These are phyloP conservation scores for Trichoderma breve DNA, from an alignment of 2,329 filamentous ascomycete species.

Conservation along the genomic window DNA sequence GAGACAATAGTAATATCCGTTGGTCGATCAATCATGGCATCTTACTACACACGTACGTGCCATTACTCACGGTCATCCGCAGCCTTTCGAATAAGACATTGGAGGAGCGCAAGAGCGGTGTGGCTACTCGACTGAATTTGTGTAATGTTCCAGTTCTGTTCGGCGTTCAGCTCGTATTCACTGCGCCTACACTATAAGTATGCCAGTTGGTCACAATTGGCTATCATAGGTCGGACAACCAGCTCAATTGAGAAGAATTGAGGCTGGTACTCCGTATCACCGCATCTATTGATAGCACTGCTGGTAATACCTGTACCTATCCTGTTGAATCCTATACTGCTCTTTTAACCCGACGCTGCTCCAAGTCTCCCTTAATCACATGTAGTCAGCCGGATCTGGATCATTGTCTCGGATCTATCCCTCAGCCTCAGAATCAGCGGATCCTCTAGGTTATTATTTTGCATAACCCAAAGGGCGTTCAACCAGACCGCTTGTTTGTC, in stretches of 20 bases:
- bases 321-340: not conserved
- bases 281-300: not conserved
- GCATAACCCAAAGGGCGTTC: not conserved
- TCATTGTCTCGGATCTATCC: not conserved
- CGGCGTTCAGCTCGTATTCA: not conserved
- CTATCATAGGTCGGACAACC: not conserved
- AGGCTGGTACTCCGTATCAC: not conserved
- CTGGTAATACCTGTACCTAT: not conserved
- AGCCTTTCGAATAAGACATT: not conserved
- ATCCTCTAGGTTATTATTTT: not conserved
- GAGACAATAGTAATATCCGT: too few species aligned
- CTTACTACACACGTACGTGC: not conserved
- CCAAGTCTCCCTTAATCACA: not conserved
- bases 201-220: not conserved
- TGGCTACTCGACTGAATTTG: not conserved
- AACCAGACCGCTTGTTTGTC: not conserved
- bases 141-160: not conserved
- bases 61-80: not conserved
- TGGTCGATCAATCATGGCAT: not conserved
- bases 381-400: not conserved
- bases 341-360: not conserved
- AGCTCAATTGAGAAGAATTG: not conserved
- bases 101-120: not conserved
- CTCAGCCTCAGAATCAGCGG: not conserved
- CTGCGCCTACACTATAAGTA: not conserved